Percentiles rank a stretch among this genome's conserved stretches.
phyloP scores from a whole-genome alignment of 2,329 filamentous ascomycete species.

The Drechslerella coelobrocha region DNA sequence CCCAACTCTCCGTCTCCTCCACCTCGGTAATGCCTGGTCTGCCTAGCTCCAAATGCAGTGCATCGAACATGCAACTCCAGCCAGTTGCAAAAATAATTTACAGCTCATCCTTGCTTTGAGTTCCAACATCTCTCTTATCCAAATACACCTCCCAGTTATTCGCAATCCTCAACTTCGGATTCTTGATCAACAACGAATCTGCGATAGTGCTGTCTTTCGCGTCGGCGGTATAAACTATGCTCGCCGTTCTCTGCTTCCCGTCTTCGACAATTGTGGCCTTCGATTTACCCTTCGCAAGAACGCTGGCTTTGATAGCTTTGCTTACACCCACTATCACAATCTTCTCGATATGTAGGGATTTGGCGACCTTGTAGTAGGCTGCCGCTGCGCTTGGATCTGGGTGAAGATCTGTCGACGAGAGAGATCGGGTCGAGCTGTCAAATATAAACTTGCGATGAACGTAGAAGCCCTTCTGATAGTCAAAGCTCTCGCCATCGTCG shows the following conservation, averaged over 20 bases:
- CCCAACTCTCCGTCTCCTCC: no score
- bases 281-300: constrained; percentile 73
- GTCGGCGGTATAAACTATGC: constrained; percentile 69
- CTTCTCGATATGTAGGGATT: constrained; percentile 78
- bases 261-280: constrained; percentile 66
- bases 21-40: neutral
- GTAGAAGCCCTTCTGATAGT: constrained; percentile 82
- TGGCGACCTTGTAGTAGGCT: constrained; percentile 78
- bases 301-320: constrained; percentile 56
- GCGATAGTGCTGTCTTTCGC: constrained; percentile 63
- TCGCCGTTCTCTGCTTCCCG: constrained; percentile 65
- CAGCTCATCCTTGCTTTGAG: constrained; percentile 17
- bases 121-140: constrained; percentile 59
- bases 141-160: constrained; percentile 67
- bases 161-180: constrained; percentile 67
- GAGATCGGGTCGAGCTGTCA: constrained; percentile 62
- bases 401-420: constrained; percentile 75
- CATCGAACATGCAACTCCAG: neutral
- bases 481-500: constrained; percentile 92
- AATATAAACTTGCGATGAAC: constrained; percentile 84
- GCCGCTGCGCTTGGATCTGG: constrained; percentile 58
- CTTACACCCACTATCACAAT: constrained; percentile 74
- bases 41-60: neutral
- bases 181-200: constrained; percentile 66
- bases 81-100: constrained; percentile 19